Base-by-base conservation (phyloP, 805 yeast species). In the Spathaspora girioi region DNA sequence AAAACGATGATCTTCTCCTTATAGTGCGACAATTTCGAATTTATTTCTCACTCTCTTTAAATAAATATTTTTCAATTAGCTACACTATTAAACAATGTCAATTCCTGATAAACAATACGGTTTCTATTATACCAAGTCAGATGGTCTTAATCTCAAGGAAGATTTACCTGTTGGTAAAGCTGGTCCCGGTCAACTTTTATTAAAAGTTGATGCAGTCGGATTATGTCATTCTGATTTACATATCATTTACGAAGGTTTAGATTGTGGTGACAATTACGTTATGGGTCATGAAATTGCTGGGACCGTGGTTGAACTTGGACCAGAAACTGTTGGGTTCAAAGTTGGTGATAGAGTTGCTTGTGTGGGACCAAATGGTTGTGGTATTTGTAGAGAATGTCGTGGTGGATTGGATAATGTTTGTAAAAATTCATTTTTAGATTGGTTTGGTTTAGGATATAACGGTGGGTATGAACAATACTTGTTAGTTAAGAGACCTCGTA, bases 221-320 rank as follows among this genome's bases (percentile, higher is more conserved):
- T 61, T 77, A 49, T 77, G 81, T 53, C 70, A 66, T 50, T 71
- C 77, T 17, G 81, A 77, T 55, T 61, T 71, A 27, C 77, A 74
- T 52, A 63, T 73, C 19, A 26, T 52, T 20, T 46, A 49, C 26
- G 52, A 48, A 29, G 55, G 49, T 8, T 62, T 73, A 38, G 47
- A 47, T 12, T 18, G 55, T 51, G 45, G 59, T 52, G 53, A 64
- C 12, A 55, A 57, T 43, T 70, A 72, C 56, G 68, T 73, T 15
- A 71, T 73, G 77, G 78, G 78, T 40, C 77, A 73, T 55, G 78
- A 73, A 55, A 68, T 73, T 27, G 74, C 77, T 5, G 78, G 78
- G 5, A 64, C 62, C 43, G 56, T 72, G 10, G 70, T 63, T 26
- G 67, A 53, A 23, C 57, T 62, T 1, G 78, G 77, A 12, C 61